Evolutionary conservation across 139 green algal genomes (phyloP), one percentile per base, ranked within the genome.

Genomic region (Chlamydomonas incerta): DNA sequence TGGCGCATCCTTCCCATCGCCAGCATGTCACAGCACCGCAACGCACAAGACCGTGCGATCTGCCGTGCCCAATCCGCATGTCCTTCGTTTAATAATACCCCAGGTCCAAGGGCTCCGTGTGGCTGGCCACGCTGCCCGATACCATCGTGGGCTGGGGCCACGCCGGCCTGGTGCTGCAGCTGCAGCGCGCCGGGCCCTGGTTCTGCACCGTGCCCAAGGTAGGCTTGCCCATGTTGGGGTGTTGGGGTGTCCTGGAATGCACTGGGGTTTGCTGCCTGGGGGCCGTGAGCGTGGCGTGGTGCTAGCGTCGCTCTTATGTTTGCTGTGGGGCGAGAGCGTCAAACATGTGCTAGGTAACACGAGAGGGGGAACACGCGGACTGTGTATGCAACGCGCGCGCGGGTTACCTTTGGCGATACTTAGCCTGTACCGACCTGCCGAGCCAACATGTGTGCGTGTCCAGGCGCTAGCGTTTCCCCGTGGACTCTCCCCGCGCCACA

Each of bases 61-160:
- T 26, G 20, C 58, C 58, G 20, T 65, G 4, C 20, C 58, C 26
- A 5, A 11, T 5, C 58, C 18, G 5, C 58, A 65, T 29, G 6
- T 18, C 58, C 58, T 46, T 26, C 5, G 5, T 5, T 23, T 5
- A 23, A 5, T 20, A 26, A 35, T 34, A 10, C 41, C 37, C 1
- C 20, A 69, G 34, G 21, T 89, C 80, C 79, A 97, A 97, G 89
- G 94, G 94, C 34, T 95, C 92, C 74, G 72, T 93, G 58, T 97
- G 93, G 93, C 77, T 96, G 77, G 90, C 90, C 52, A 55, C 68
- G 21, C 68, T 91, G 23, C 67, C 89, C 58, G 80, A 92, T 21
- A 11, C 90, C 65, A 81, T 83, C 28, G 92, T 89, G 10, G 90
- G 95, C 33, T 95, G 93, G 93, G 93, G 88, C 75, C 85, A 91